These are phyloP conservation scores for Histomonas meleagridis DNA, from an alignment of 208 protist species.

Conservation along the genomic window DNA sequence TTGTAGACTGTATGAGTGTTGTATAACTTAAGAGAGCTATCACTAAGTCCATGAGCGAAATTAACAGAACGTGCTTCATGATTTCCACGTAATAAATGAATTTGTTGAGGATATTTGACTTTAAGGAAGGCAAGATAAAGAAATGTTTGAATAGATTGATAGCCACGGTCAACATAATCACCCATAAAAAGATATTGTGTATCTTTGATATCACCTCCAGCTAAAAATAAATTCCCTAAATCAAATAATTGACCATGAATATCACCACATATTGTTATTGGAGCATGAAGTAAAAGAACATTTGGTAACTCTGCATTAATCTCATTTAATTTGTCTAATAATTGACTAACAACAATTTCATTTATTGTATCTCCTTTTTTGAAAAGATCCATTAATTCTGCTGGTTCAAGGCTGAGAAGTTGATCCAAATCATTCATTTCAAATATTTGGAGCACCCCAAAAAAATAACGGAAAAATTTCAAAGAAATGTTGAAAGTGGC, in stretches of 20 bases:
- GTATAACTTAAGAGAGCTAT: slow-evolving; percentile 68
- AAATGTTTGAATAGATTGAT: slow-evolving; percentile 46
- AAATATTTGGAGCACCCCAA: no score
- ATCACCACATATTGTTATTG: slow-evolving; percentile 51
- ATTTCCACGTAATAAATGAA: slow-evolving; percentile 50
- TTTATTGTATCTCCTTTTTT: no score
- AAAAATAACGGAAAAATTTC: no score
- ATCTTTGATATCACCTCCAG: not conserved
- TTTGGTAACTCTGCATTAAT: not conserved
- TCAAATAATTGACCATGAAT: slow-evolving; percentile 53
- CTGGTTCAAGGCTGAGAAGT: no score
- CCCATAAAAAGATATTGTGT: slow-evolving; percentile 50
- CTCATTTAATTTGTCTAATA: not conserved
- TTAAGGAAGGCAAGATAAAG: slow-evolving; percentile 43
- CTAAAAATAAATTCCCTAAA: slow-evolving; percentile 43
- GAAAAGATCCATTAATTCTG: no score
- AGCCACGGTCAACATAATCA: slow-evolving; percentile 52
- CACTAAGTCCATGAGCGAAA: slow-evolving; percentile 44
- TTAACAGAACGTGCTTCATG: slow-evolving; percentile 49
- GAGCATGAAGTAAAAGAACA: slow-evolving; percentile 42
- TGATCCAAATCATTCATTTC: no score
- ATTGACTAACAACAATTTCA: no score
- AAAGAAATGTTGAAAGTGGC: no score
- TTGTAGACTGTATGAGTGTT: slow-evolving; percentile 45
- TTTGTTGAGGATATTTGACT: slow-evolving; percentile 42